phyloP scores from a whole-genome alignment of 441 rosid species.

The Corymbia calophylla region DNA sequence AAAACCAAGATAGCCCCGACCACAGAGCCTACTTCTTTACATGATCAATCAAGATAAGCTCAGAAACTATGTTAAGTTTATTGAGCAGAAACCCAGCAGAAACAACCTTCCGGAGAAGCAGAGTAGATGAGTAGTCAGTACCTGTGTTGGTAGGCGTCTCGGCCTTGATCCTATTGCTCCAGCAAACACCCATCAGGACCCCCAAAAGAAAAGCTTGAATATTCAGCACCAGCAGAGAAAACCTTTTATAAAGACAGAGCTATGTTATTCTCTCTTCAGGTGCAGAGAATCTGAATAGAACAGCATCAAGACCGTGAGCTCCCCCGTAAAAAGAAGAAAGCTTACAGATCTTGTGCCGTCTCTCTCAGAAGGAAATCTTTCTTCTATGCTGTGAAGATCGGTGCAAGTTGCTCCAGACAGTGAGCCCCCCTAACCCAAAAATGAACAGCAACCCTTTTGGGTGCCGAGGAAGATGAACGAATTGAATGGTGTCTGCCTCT shows the following conservation, averaged over 20 bases:
- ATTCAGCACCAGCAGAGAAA: neutral
- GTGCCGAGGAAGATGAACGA: neutral
- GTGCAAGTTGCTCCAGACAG: neutral
- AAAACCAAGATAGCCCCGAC: neutral
- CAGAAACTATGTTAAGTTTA: neutral
- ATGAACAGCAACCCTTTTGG: neutral
- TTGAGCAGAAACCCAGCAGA: neutral
- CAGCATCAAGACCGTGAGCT: neutral
- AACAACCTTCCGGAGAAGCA: neutral
- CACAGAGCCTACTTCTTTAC: neutral
- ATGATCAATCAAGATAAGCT: neutral
- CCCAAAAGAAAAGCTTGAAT: neutral
- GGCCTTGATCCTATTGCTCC: slow-evolving; percentile 60
- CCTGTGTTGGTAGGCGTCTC: slow-evolving; percentile 48
- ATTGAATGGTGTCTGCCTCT: neutral
- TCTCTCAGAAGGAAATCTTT: neutral
- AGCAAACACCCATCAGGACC: slow-evolving; percentile 61
- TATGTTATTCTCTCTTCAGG: neutral
- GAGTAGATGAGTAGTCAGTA: slow-evolving; percentile 13
- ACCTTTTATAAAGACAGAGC: neutral
- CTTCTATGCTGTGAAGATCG: neutral
- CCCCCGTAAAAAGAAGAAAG: neutral
- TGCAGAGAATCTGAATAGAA: neutral
- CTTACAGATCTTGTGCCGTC: neutral
- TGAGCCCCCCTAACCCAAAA: neutral